A percentile compares a stretch with the other conserved stretches of the same genome.
Conservation (phyloP, 129 eudicot species). For the Centaurea solstitialis region DNA sequence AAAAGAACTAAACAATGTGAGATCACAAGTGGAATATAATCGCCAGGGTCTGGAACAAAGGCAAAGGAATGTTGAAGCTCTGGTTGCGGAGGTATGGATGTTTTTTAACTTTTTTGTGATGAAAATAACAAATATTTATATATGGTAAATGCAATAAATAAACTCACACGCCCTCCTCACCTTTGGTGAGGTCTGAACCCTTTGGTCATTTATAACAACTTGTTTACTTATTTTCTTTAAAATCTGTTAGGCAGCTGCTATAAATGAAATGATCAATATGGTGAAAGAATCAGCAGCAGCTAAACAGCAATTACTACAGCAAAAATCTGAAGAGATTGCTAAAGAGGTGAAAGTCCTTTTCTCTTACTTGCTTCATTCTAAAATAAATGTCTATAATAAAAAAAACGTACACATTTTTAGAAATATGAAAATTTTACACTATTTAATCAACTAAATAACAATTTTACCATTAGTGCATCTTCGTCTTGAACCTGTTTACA, state of each 20-base stretch:
- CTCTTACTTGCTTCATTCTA: no score
- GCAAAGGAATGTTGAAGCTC: constrained; percentile 54
- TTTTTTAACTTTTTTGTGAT: neutral
- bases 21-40: constrained; percentile 65
- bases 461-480: no score
- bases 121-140: neutral
- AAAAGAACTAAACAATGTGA: constrained; percentile 66
- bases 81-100: constrained; percentile 62
- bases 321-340: constrained; percentile 52
- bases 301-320: constrained; percentile 45
- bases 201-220: neutral
- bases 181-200: neutral
- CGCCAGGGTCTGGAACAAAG: constrained; percentile 52
- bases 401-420: no score
- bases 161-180: neutral
- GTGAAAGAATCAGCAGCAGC: constrained; percentile 63
- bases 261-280: constrained; percentile 41
- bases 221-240: neutral
- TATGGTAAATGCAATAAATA: neutral
- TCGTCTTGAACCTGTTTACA: no score
- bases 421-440: neutral
- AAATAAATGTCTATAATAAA: no score
- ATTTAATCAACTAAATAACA: no score
- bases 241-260: constrained; percentile 59
- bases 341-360: constrained; percentile 43